Base-by-base conservation (phyloP, 176 grass and related monocot genomes). In the Paspalum vaginatum region DNA sequence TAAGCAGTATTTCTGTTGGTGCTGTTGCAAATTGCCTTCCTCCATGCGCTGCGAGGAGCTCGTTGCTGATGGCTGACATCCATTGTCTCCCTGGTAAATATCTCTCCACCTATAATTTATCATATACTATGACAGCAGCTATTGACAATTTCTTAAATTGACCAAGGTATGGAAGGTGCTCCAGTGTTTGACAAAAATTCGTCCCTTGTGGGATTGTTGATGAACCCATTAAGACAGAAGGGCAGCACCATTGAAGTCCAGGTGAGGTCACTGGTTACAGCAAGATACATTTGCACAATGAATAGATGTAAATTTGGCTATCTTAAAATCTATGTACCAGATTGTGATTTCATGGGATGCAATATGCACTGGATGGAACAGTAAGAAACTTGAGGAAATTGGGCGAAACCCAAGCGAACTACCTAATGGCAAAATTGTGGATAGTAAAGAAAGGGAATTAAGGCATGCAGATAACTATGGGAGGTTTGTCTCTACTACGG, bases 91-190 rank as follows among this genome's bases (percentile, higher is more conserved):
- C 95, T 68, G 92, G 95, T 98, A 70, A 68, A 76, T 52, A 61
- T 85, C 32, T 51, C 17, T 47, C 16, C 4, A 18, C 79, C 11
- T 75, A 47, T 75, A 44, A 70, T 75, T 63, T 68, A 15, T 22
- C 1, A 21, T 85, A 65, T 37, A 74, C 27, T 75, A 61, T 65
- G 65, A 65, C 45, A 87, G 73, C 70, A 64, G 75, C 17, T 80
- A 47, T 68, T 83, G 66, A 88, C 77, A 32, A 78, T 37, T 41
- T 81, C 75, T 77, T 52, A 64, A 87, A 85, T 68, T 70, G 54
- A 79, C 0, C 70, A 76, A 98, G 95, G 95, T 83, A 98, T 91
- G 95, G 92, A 98, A 91, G 95, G 95, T 37, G 85, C 88, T 85
- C 91, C 92, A 74, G 95, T 94, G 71, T 92, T 98, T 76, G 90